Percentiles rank a stretch among this genome's conserved stretches.
phyloP scores from a whole-genome alignment of 805 yeast genomes.

The Kockiozyma suomiensis region DNA sequence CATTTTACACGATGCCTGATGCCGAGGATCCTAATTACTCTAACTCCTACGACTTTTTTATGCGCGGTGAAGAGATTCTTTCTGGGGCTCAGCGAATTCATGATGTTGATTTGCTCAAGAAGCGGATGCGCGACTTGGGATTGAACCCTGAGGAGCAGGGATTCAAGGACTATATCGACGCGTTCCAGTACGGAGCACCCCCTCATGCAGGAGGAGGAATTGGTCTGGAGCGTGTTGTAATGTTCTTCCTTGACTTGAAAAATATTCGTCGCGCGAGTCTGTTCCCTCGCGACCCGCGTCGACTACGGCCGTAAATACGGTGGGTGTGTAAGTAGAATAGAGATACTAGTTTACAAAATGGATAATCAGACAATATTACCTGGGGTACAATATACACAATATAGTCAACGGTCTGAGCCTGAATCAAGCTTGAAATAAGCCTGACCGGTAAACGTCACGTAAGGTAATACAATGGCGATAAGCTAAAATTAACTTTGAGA shows the following conservation, averaged over 20 bases:
- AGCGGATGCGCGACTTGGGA: slow-evolving; percentile 82
- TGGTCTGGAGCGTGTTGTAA: slow-evolving; percentile 96
- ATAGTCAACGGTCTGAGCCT: too few species aligned
- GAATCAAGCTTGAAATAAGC: too few species aligned
- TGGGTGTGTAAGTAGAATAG: neutral
- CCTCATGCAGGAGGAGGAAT: slow-evolving; percentile 99
- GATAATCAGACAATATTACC: too few species aligned
- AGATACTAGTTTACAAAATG: too few species aligned
- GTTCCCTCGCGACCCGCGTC: slow-evolving; percentile 98
- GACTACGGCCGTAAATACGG: slow-evolving; percentile 68
- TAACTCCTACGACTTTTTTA: slow-evolving; percentile 95
- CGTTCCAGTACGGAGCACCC: slow-evolving; percentile 92
- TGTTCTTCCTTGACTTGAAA: slow-evolving; percentile 96
- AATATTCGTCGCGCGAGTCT: slow-evolving; percentile 97
- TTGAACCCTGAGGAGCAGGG: slow-evolving; percentile 82
- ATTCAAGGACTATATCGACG: slow-evolving; percentile 85
- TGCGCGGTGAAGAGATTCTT: slow-evolving; percentile 99
- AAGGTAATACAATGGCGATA: too few species aligned
- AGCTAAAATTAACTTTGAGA: neutral
- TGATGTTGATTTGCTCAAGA: slow-evolving; percentile 77
- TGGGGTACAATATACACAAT: too few species aligned
- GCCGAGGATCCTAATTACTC: slow-evolving; percentile 89
- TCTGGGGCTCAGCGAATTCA: slow-evolving; percentile 99
- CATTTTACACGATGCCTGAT: slow-evolving; percentile 99
- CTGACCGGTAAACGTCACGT: too few species aligned